Percentiles rank a stretch among this genome's conserved stretches.
These are phyloP conservation scores for Acmispon strigosus DNA, from an alignment of 306 rosid genomes.

Conservation along the genomic window DNA sequence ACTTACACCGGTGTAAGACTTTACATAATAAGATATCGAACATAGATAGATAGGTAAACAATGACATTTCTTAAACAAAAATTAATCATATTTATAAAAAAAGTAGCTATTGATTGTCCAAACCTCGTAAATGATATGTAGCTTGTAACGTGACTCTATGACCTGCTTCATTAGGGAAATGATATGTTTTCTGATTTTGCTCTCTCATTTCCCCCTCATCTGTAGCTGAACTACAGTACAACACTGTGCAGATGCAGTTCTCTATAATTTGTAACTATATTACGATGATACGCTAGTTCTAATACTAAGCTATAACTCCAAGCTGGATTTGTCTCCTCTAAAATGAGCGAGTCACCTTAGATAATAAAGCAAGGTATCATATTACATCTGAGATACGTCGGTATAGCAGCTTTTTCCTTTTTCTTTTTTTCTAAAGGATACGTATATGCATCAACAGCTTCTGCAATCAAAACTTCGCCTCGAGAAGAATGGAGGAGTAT, in stretches of 20 bases:
- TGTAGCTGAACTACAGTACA: background rate
- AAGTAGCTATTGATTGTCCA: background rate
- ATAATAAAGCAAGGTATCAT: background rate
- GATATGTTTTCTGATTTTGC: background rate
- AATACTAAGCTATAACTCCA: slow-evolving; percentile 5
- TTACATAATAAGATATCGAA: too few species aligned
- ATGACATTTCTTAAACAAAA: too few species aligned
- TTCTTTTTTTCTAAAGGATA: background rate
- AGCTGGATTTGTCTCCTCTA: too few species aligned
- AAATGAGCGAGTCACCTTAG: too few species aligned
- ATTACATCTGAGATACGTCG: background rate
- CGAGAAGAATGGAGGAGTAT: slow-evolving; percentile 74
- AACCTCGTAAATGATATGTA: background rate
- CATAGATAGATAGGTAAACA: too few species aligned
- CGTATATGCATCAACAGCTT: slow-evolving; percentile 11
- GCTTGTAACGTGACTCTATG: background rate
- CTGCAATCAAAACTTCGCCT: slow-evolving; percentile 54
- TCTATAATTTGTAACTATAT: background rate
- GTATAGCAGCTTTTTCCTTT: background rate
- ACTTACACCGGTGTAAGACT: too few species aligned
- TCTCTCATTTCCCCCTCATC: background rate
- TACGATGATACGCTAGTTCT: background rate
- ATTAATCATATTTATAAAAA: too few species aligned
- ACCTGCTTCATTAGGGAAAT: slow-evolving; percentile 2
- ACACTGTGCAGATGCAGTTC: too few species aligned